These are phyloP conservation scores for Epicoccum sorghinum DNA, from an alignment of 2,329 filamentous ascomycete species.

Conservation along the genomic window DNA sequence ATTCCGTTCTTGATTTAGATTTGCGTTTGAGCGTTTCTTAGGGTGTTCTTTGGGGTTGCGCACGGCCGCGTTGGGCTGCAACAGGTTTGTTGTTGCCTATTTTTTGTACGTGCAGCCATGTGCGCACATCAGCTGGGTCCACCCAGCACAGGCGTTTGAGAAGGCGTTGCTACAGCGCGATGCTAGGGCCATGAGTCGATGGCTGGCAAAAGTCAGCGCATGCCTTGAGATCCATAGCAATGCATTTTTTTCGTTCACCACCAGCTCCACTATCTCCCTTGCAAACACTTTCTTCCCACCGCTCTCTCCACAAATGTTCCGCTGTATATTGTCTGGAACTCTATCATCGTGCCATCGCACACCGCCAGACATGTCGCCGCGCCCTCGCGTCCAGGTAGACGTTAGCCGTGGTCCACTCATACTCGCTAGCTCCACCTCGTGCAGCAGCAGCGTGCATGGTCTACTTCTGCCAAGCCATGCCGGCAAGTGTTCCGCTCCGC, in stretches of 20 bases:
- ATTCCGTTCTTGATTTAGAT: constrained; percentile 19
- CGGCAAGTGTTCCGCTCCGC: constrained; percentile 22
- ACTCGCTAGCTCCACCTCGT: constrained; percentile 2
- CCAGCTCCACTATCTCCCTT: background rate
- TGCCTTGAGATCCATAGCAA: constrained; percentile 13
- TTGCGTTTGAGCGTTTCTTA: constrained; percentile 17
- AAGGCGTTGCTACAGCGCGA: constrained; percentile 10
- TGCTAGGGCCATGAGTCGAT: constrained; percentile 11
- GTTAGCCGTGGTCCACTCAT: constrained; percentile 13
- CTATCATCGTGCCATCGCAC: background rate
- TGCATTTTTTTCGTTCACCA: constrained; percentile 6
- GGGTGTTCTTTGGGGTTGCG: constrained; percentile 15
- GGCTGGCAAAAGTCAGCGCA: constrained; percentile 7
- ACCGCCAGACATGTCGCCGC: constrained; percentile 13
- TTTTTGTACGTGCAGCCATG: constrained; percentile 10
- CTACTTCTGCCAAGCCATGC: constrained; percentile 18
- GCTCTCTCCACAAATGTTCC: background rate
- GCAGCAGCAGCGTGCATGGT: constrained; percentile 9
- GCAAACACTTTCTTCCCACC: constrained; percentile 7
- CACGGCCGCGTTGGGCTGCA: constrained; percentile 26
- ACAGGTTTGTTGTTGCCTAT: constrained; percentile 13
- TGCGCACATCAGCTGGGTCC: constrained; percentile 1
- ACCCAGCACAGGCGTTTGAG: constrained; percentile 15
- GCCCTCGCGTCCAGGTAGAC: background rate
- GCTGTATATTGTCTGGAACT: background rate